phyloP scores from a whole-genome alignment of 2,329 filamentous ascomycete genomes.

The Ceratocystis huliohia region DNA sequence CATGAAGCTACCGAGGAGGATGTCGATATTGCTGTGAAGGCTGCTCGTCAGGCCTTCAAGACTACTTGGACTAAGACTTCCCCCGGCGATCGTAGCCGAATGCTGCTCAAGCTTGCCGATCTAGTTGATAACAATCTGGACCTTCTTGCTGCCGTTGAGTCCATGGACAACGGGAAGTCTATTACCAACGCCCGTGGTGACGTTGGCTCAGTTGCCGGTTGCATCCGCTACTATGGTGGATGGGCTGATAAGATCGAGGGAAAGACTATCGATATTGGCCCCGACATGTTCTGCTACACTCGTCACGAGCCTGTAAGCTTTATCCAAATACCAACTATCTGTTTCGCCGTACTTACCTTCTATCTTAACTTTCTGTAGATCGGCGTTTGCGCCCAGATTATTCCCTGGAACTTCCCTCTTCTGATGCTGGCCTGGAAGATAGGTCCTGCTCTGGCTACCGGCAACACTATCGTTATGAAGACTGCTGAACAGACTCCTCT shows the following conservation, averaged over 20 bases:
- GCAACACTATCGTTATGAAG: slow-evolving; percentile 41
- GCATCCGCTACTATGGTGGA: slow-evolving; percentile 34
- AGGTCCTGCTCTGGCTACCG: slow-evolving; percentile 37
- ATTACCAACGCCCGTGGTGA: slow-evolving; percentile 31
- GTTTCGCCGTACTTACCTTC: neutral
- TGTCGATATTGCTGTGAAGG: slow-evolving; percentile 36
- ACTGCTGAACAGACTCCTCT: slow-evolving; percentile 43
- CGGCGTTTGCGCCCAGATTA: slow-evolving; percentile 43
- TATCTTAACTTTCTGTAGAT: slow-evolving; percentile 23
- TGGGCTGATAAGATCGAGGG: slow-evolving; percentile 33
- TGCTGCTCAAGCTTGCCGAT: slow-evolving; percentile 35
- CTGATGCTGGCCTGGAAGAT: slow-evolving; percentile 36
- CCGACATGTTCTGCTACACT: slow-evolving; percentile 38
- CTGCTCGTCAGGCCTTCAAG: slow-evolving; percentile 37
- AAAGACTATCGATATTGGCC: slow-evolving; percentile 28
- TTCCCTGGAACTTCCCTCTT: slow-evolving; percentile 44
- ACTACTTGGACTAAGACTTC: slow-evolving; percentile 33
- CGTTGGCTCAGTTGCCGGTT: slow-evolving; percentile 28
- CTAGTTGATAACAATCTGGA: slow-evolving; percentile 32
- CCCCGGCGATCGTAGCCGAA: slow-evolving; percentile 30
- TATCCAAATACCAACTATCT: neutral
- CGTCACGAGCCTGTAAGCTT: slow-evolving; percentile 33
- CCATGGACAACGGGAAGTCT: slow-evolving; percentile 35
- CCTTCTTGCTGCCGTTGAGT: slow-evolving; percentile 35
- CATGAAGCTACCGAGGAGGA: slow-evolving; percentile 36